phyloP scores from a whole-genome alignment of 176 grass and related monocot genomes.

The Ensete glaucum region DNA sequence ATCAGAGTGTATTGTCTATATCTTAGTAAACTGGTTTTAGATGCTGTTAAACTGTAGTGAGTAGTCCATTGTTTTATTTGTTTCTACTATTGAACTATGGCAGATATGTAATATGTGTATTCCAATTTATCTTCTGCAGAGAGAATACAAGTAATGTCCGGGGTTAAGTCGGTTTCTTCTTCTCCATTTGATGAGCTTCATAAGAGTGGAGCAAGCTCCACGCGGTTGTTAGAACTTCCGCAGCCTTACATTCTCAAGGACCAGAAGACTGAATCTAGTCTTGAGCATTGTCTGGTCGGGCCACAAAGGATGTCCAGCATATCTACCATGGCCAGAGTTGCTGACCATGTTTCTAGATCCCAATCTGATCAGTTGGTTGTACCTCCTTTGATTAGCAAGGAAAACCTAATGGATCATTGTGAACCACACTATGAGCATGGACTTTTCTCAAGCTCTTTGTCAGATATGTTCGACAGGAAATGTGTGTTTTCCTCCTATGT shows the following conservation, averaged over 20 bases:
- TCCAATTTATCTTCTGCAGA: conserved; percentile 28
- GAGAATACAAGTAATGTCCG: conserved; percentile 25
- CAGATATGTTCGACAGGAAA: conserved; percentile 34
- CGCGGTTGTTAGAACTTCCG: conserved; percentile 20
- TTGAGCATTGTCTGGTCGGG: conserved; percentile 26
- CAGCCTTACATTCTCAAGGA: conserved; percentile 26
- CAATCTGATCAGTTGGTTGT: conserved; percentile 23
- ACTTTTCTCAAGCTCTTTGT: conserved; percentile 30
- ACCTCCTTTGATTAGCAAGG: conserved; percentile 21
- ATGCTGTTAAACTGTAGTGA: conserved; percentile 25
- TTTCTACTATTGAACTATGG: conserved; percentile 20
- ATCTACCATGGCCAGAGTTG: conserved; percentile 27
- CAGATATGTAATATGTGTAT: neutral
- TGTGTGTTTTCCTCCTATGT: conserved; percentile 26
- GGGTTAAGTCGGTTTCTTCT: conserved; percentile 32
- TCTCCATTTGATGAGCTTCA: conserved; percentile 44
- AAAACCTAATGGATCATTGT: conserved; percentile 10
- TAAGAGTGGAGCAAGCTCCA: conserved; percentile 24
- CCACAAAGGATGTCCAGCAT: conserved; percentile 18
- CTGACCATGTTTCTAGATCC: conserved; percentile 23
- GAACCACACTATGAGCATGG: conserved; percentile 20
- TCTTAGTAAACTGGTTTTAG: conserved; percentile 38
- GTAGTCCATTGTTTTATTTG: conserved; percentile 23
- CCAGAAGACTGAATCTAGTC: conserved; percentile 21
- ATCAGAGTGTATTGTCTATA: neutral